phyloP scores from a whole-genome alignment of 2,329 filamentous ascomycete genomes.

The Hysterium pulicare region DNA sequence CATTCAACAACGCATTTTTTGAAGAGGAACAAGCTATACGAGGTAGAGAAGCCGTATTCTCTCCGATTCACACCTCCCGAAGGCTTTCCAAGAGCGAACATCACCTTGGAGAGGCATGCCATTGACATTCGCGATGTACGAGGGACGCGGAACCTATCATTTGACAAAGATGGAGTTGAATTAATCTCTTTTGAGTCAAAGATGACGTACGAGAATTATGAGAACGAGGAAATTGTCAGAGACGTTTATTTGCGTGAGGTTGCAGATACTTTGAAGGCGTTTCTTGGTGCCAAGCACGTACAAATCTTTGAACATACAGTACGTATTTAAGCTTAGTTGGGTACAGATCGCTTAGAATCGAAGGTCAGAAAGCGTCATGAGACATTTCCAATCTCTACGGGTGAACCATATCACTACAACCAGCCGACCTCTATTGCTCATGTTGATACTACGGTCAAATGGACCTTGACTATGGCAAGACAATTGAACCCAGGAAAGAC shows the following conservation, averaged over 20 bases:
- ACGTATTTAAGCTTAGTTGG: background rate
- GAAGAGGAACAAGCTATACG: no score
- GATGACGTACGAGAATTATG: constrained; percentile 22
- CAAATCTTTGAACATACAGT: constrained; percentile 13
- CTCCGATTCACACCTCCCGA: constrained; percentile 4
- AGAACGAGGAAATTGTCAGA: constrained; percentile 4
- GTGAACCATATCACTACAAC: constrained; percentile 7
- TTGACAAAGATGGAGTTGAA: constrained; percentile 2
- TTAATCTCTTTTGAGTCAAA: constrained; percentile 1
- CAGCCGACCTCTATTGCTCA: constrained; percentile 12
- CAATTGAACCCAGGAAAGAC: no score
- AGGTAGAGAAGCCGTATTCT: constrained; percentile 9
- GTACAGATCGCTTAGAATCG: background rate
- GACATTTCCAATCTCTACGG: constrained; percentile 11
- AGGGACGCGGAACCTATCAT: background rate
- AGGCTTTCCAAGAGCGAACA: constrained; percentile 8
- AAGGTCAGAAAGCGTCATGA: constrained; percentile 10
- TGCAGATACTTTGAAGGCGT: constrained; percentile 2
- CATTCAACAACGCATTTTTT: no score
- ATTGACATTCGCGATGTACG: constrained; percentile 4
- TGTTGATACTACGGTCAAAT: no score
- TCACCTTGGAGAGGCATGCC: constrained; percentile 2
- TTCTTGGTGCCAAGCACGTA: constrained; percentile 5
- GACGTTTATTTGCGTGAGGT: constrained; percentile 7
- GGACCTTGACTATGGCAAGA: no score